Conservation (phyloP, 768 basidiomycete species). For the Suillus fuscotomentosus region DNA sequence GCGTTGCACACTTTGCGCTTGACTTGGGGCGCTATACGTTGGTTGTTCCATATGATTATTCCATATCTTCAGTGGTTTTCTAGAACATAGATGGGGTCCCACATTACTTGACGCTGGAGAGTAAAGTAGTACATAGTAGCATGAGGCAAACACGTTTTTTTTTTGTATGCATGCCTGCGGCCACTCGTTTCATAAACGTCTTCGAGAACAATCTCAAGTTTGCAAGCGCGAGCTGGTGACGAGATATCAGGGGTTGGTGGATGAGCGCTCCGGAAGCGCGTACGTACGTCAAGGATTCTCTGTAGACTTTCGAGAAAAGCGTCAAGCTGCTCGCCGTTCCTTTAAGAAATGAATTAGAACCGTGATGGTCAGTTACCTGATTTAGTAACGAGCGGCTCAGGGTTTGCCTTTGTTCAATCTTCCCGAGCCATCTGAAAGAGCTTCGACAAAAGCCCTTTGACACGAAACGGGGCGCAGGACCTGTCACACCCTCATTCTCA, state of each 20-base stretch:
- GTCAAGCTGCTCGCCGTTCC: neutral
- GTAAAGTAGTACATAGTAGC: neutral
- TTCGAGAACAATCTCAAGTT: neutral
- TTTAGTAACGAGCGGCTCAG: neutral
- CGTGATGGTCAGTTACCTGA: neutral
- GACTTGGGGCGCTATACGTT: slow-evolving; percentile 26
- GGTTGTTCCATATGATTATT: slow-evolving; percentile 39
- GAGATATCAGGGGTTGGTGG: neutral
- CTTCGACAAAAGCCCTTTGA: neutral
- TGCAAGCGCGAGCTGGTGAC: neutral
- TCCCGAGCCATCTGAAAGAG: neutral
- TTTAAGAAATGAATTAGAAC: slow-evolving; percentile 1
- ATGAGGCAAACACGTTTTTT: slow-evolving; percentile 4
- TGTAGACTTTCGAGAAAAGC: neutral
- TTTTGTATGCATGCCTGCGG: neutral
- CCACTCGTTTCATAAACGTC: neutral
- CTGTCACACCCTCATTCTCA: neutral
- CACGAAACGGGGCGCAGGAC: neutral
- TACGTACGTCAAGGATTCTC: neutral
- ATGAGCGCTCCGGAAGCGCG: neutral
- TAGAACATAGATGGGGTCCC: slow-evolving; percentile 23
- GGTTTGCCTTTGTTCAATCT: neutral
- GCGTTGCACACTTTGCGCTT: slow-evolving; percentile 21
- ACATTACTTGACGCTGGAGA: slow-evolving; percentile 9
- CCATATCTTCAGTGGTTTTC: slow-evolving; percentile 33